These are phyloP conservation scores for Betula pendula DNA, from an alignment of 306 rosid genomes.

Conservation along the genomic window DNA sequence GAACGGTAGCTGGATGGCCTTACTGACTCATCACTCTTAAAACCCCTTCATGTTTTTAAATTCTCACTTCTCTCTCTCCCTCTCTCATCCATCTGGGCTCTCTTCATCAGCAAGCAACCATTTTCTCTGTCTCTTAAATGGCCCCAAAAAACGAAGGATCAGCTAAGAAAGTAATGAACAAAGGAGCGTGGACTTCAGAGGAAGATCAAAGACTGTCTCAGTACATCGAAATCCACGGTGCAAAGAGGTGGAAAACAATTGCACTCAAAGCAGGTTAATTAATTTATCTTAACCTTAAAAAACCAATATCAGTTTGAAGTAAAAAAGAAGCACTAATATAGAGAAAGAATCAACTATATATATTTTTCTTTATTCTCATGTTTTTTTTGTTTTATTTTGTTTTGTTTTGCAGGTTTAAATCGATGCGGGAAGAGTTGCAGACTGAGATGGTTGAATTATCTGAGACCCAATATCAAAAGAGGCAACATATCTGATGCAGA, in stretches of 20 bases:
- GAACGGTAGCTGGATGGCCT: slow-evolving; percentile 30
- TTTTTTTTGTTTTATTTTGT: background rate
- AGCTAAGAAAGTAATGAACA: slow-evolving; percentile 35
- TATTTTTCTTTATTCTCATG: too few species aligned
- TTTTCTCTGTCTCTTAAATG: slow-evolving; percentile 16
- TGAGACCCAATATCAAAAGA: slow-evolving; percentile 71
- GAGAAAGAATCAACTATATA: background rate
- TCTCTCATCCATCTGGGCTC: too few species aligned
- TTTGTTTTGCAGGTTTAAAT: slow-evolving; percentile 37
- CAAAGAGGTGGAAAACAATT: slow-evolving; percentile 57
- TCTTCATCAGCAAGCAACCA: background rate
- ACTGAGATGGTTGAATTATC: slow-evolving; percentile 67
- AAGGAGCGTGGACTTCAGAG: slow-evolving; percentile 65
- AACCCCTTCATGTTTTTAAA: slow-evolving; percentile 1
- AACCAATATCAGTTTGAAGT: background rate
- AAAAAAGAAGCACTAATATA: background rate
- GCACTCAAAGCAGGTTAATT: slow-evolving; percentile 48
- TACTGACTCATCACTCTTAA: background rate
- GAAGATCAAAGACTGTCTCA: slow-evolving; percentile 57
- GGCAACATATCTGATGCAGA: slow-evolving; percentile 65
- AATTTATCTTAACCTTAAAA: too few species aligned
- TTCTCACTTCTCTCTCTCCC: background rate
- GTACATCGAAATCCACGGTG: slow-evolving; percentile 55
- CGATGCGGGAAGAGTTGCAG: slow-evolving; percentile 70
- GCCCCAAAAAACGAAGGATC: slow-evolving; percentile 42